These are phyloP conservation scores for Pascua guehoae DNA, from an alignment of 1,284 basidiomycete species.

Conservation along the genomic window DNA sequence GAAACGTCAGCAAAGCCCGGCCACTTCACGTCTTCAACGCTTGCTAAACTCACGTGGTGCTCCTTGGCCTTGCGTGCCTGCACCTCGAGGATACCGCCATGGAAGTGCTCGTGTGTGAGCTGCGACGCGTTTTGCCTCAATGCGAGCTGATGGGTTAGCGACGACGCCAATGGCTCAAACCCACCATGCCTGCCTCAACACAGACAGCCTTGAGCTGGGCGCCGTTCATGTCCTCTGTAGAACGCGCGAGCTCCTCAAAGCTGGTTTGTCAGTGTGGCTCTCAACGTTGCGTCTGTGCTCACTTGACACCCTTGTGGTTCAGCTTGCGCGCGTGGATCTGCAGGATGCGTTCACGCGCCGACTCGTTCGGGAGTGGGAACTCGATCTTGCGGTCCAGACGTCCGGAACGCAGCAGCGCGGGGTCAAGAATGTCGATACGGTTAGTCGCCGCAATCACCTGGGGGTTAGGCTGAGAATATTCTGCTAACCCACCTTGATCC, in stretches of 20 bases:
- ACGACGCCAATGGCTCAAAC: no score
- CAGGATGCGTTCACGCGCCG: constrained; percentile 67
- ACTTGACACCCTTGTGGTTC: constrained; percentile 59
- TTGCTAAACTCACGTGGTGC: constrained; percentile 45
- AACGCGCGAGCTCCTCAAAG: constrained; percentile 69
- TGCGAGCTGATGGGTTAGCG: constrained; percentile 27
- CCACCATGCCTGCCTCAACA: constrained; percentile 98
- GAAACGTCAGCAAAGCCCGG: constrained; percentile 9
- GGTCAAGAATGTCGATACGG: constrained; percentile 94
- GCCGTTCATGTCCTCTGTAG: constrained; percentile 73
- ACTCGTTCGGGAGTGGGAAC: constrained; percentile 72
- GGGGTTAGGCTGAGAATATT: constrained; percentile 35
- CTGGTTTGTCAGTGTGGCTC: constrained; percentile 12
- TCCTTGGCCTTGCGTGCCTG: constrained; percentile 97
- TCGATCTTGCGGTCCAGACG: constrained; percentile 76
- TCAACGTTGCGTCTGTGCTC: constrained; percentile 14
- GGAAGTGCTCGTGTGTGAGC: constrained; percentile 87
- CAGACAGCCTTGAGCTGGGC: constrained; percentile 75
- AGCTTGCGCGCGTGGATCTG: constrained; percentile 90
- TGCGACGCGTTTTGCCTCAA: constrained; percentile 88
- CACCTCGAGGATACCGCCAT: constrained; percentile 84
- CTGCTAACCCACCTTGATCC: constrained; percentile 71
- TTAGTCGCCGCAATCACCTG: constrained; percentile 94
- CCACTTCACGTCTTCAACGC: neutral
- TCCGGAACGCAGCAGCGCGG: constrained; percentile 69